Percentiles rank a stretch among this genome's conserved stretches.
These are phyloP conservation scores for Tulasnella sp. DNA, from an alignment of 768 basidiomycete genomes.

Conservation along the genomic window DNA sequence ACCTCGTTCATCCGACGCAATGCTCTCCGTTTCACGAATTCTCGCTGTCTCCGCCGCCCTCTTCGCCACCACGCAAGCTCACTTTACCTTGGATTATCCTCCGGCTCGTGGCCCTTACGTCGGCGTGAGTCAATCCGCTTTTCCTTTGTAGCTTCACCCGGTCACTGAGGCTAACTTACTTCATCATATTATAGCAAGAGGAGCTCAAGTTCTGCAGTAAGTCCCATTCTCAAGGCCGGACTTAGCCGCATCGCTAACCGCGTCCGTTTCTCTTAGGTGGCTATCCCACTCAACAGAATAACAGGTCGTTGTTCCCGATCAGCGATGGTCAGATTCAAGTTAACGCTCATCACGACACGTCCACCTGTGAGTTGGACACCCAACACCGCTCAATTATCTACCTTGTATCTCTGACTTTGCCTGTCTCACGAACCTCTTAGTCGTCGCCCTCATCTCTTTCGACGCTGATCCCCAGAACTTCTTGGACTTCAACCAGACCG, in stretches of 20 bases:
- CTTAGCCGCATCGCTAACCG: neutral
- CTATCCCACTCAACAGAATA: slow-evolving; percentile 49
- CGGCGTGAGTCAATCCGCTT: slow-evolving; percentile 54
- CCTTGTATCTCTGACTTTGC: neutral
- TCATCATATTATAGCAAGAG: slow-evolving; percentile 16
- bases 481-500: slow-evolving; percentile 53
- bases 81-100: slow-evolving; percentile 79
- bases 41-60: neutral
- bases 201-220: slow-evolving; percentile 64
- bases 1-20: neutral
- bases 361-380: slow-evolving; percentile 49
- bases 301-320: slow-evolving; percentile 68
- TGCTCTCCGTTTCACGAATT: neutral
- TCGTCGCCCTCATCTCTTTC: slow-evolving; percentile 50
- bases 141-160: slow-evolving; percentile 38
- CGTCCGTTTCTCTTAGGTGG: slow-evolving; percentile 51
- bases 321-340: slow-evolving; percentile 55
- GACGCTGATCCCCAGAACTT: slow-evolving; percentile 56
- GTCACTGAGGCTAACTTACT: neutral
- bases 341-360: slow-evolving; percentile 61
- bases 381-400: neutral
- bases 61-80: slow-evolving; percentile 52
- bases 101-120: slow-evolving; percentile 67
- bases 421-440: slow-evolving; percentile 35
- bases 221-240: slow-evolving; percentile 31